phyloP scores from a whole-genome alignment of 163 green algal species.

The Prototheca wickerhamii region DNA sequence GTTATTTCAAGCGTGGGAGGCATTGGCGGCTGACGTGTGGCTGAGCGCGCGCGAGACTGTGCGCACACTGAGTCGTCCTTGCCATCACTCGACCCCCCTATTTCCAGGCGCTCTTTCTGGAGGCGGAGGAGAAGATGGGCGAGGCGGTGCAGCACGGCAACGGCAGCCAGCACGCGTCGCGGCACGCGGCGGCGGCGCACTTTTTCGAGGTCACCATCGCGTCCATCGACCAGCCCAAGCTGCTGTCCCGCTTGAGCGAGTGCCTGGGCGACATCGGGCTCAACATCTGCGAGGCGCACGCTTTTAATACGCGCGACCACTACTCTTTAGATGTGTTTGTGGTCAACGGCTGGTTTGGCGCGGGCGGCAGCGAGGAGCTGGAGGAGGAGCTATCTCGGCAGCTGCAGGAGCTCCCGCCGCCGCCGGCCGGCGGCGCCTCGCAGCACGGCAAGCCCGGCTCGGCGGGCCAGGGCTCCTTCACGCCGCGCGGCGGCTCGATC shows the following conservation, averaged over 20 bases:
- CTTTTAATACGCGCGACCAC: constrained; percentile 88
- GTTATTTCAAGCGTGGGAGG: too few species aligned
- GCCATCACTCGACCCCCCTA: not conserved
- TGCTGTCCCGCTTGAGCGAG: constrained; percentile 79
- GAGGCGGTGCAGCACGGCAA: constrained; percentile 10
- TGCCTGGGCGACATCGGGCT: constrained; percentile 80
- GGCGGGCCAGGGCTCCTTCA: too few species aligned
- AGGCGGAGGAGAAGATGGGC: constrained; percentile 40
- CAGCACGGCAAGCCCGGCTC: not conserved
- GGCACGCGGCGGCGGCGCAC: constrained; percentile 9
- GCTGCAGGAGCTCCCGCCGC: constrained; percentile 65
- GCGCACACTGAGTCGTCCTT: not conserved
- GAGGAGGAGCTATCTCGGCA: constrained; percentile 69
- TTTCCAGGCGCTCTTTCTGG: constrained; percentile 58
- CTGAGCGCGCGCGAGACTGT: too few species aligned
- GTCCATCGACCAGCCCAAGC: constrained; percentile 81
- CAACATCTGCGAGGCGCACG: constrained; percentile 93
- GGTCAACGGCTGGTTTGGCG: constrained; percentile 69
- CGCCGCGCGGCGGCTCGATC: too few species aligned
- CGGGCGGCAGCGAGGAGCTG: constrained; percentile 47
- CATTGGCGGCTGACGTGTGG: too few species aligned
- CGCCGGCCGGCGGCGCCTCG: constrained; percentile 10
- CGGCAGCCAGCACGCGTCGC: not conserved
- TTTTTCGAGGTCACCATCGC: constrained; percentile 92
- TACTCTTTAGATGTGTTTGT: constrained; percentile 95